Conservation (phyloP, 2,329 filamentous ascomycete species). For the Aspergillus novoparasiticus region DNA sequence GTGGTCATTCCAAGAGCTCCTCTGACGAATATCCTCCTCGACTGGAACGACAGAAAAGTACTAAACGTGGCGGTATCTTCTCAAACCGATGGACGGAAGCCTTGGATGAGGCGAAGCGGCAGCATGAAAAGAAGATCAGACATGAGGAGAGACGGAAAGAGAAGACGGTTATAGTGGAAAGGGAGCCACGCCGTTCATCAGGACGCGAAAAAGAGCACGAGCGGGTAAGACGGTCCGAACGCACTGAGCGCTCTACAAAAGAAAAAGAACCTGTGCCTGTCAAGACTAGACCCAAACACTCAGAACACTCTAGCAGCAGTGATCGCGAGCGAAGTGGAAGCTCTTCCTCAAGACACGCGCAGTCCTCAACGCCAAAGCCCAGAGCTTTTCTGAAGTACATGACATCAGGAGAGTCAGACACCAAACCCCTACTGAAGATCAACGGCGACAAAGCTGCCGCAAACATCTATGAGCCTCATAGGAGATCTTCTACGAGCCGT, state of each 20-base stretch:
- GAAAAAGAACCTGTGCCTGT: slow-evolving; percentile 18
- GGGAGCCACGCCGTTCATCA: slow-evolving; percentile 8
- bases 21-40: slow-evolving; percentile 33
- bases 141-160: slow-evolving; percentile 25
- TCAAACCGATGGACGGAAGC: slow-evolving; percentile 38
- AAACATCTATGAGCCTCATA: slow-evolving; percentile 32
- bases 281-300: slow-evolving; percentile 23
- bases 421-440: slow-evolving; percentile 41
- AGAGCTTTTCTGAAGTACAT: slow-evolving; percentile 40
- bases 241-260: slow-evolving; percentile 15
- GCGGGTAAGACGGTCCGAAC: slow-evolving; percentile 20
- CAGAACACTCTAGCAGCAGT: slow-evolving; percentile 29
- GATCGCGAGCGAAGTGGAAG: slow-evolving; percentile 25
- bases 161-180: slow-evolving; percentile 19
- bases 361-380: slow-evolving; percentile 24
- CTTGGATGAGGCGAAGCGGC: slow-evolving; percentile 39
- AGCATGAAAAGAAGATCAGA: slow-evolving; percentile 37
- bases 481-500: slow-evolving; percentile 34
- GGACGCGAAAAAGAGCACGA: slow-evolving; percentile 14
- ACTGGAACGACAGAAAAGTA: slow-evolving; percentile 36
- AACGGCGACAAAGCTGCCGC: slow-evolving; percentile 37
- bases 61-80: slow-evolving; percentile 28
- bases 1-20: slow-evolving; percentile 40
- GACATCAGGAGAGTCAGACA: slow-evolving; percentile 44
- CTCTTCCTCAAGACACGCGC: slow-evolving; percentile 32